phyloP scores from a whole-genome alignment of 2,329 filamentous ascomycete species.

The Cordyceps javanica region DNA sequence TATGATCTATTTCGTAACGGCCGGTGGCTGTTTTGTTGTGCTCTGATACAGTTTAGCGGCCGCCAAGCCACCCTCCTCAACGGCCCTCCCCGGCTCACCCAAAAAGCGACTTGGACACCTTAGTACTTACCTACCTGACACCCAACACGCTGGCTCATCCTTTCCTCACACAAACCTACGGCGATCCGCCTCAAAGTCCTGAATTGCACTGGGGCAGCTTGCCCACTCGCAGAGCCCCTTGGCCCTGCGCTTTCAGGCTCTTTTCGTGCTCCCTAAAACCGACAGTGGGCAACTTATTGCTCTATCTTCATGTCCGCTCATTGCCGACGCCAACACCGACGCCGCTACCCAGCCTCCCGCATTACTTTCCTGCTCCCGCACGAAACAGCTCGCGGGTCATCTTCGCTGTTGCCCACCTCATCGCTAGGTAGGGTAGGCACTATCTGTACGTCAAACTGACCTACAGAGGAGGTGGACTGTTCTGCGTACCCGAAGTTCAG shows the following conservation, averaged over 20 bases:
- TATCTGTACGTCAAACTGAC: not conserved
- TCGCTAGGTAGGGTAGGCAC: not conserved
- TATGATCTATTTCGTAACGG: too few species aligned
- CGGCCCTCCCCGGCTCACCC: not conserved
- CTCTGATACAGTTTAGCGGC: not conserved
- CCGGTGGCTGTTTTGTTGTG: not conserved
- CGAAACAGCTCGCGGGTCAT: not conserved
- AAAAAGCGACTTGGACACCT: not conserved
- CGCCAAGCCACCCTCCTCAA: not conserved
- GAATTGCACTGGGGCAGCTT: not conserved
- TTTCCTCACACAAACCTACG: not conserved
- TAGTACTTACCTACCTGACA: not conserved
- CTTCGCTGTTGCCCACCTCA: not conserved
- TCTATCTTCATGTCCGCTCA: not conserved
- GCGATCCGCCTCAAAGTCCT: slow-evolving; percentile 6
- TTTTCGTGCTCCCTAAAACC: not conserved
- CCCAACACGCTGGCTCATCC: not conserved
- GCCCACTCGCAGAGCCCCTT: not conserved
- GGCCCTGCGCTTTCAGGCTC: not conserved
- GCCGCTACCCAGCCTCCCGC: slow-evolving; percentile 4
- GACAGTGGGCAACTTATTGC: not conserved
- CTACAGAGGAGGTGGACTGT: not conserved
- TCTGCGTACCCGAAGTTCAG: not conserved
- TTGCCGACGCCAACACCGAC: not conserved
- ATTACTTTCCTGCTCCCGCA: not conserved